Base-by-base conservation (phyloP, 2,329 filamentous ascomycete species). In the Sporothrix inflata region DNA sequence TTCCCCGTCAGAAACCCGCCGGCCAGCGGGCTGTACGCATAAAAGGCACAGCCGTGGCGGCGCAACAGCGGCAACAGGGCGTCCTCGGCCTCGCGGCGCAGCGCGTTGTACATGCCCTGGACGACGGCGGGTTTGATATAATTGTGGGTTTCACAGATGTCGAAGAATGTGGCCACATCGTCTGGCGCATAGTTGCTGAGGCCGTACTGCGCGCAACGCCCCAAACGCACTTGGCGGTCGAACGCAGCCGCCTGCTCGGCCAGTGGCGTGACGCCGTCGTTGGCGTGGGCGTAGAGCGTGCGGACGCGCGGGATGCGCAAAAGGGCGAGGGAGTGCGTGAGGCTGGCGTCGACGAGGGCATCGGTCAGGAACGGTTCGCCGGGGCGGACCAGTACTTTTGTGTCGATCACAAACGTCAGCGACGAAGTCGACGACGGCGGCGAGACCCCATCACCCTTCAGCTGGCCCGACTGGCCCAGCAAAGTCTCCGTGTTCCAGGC, bases 61-160 rank as follows among this genome's bases (percentile, higher is more conserved):
- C 75, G 49, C 51, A 76, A 63, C 11, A 76, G 69, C 2, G 74
- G 75, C 9, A 76, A 42, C 16, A 76, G 66, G 4, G 72, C 71
- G 16, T 72, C 53, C 47, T 74, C 75, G 11, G 67, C 40, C 9
- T 49, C 21, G 19, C 75, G 72, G 34, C 71, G 9, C 65, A 83
- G 75, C 12, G 80, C 77, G 74, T 82, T 81, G 78, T 83, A 83
- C 40, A 77, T 75, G 51, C 79, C 80, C 72, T 82, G 80, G 70
- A 80, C 81, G 12, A 80, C 78, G 24, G 75, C 75, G 1, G 80
- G 80, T 49, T 78, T 77, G 38, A 79, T 75, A 34, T 76, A 80
- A 34, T 75, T 75, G 6, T 77, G 75, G 34, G 74, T 67, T 4
- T 76, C 72, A 65, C 78, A 78, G 1, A 83, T 76, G 12, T 81